Evolutionary conservation across 2,329 filamentous ascomycete genomes (phyloP), one percentile per base, ranked within the genome.

Genomic region (Chalaropsis thielavioides): DNA sequence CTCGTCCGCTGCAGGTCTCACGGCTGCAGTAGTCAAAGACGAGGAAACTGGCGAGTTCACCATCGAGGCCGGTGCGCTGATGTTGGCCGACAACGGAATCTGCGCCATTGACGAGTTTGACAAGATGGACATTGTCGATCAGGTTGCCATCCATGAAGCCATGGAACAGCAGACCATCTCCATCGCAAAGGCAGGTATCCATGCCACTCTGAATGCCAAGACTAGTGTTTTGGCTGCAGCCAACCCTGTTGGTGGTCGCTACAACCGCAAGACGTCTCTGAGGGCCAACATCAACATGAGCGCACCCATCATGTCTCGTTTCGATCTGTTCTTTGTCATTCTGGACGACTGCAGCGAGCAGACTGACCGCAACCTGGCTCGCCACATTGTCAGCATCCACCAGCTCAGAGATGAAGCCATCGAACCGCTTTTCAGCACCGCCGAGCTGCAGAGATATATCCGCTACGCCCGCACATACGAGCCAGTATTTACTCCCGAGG

Each of bases 141-240:
- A 99, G 77, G 94, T 99, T 64, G 94, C 94, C 69, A 99, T 99
- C 72, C 94, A 99, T 82, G 94, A 99, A 84, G 94, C 94, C 67
- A 99, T 99, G 94, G 94, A 99, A 83, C 94, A 99, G 79, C 94
- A 99, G 76, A 99, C 94, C 4, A 99, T 99, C 69, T 96, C 91
- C 8, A 99, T 99, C 71, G 92, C 94, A 67, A 99, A 99, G 77
- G 94, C 94, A 4, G 94, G 94, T 71, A 99, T 99, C 67, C 94
- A 99, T 74, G 95, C 94, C 3, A 99, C 94, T 0, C 83, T 99
- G 58, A 99, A 99, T 72, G 94, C 94, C 1, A 85, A 94, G 64
- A 96, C 94, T 0, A 94, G 88, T 59, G 97, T 99, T 71, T 86
- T 99, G 17, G 94, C 94, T 0, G 94, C 94, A 6, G 94, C 94